Evolutionary conservation across 305 asterid species (phyloP).

Genomic region (Fraxinus paxiana): DNA sequence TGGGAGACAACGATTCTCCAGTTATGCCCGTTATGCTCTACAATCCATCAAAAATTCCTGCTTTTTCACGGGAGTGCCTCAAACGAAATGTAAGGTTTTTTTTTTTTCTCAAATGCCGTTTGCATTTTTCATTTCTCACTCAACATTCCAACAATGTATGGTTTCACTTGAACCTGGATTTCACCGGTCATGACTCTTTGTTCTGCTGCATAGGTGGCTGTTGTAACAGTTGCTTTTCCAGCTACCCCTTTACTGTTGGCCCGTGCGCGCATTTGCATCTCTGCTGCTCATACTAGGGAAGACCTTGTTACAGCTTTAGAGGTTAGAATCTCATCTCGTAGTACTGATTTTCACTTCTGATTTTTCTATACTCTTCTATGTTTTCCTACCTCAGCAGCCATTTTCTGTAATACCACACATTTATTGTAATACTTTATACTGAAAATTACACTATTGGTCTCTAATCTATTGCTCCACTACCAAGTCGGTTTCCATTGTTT

Average conservation of each 20-base stretch:
- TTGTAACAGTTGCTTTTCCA: constrained; percentile 94
- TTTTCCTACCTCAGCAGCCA: neutral
- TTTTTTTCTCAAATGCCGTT: neutral
- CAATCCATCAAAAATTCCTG: too few species aligned
- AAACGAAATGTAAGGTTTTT: constrained; percentile 49
- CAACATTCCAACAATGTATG: neutral
- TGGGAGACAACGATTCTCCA: too few species aligned
- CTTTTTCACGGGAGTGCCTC: constrained; percentile 75
- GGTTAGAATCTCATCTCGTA: constrained; percentile 33
- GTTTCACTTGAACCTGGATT: neutral
- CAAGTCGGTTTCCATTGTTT: neutral
- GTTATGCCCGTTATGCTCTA: too few species aligned
- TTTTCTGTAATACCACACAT: neutral
- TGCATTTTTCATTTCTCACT: neutral
- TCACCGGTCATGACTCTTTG: constrained; percentile 18
- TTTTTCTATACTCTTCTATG: neutral
- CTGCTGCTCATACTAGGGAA: constrained; percentile 88
- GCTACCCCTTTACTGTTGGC: constrained; percentile 83
- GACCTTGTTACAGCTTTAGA: constrained; percentile 79
- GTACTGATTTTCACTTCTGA: neutral
- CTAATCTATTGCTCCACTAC: neutral
- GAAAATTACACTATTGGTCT: neutral
- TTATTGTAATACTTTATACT: neutral
- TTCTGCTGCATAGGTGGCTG: constrained; percentile 36
- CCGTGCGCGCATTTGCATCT: constrained; percentile 93